Conservation (phyloP, 768 basidiomycete species). For the Naganishia vaughanmartiniae region DNA sequence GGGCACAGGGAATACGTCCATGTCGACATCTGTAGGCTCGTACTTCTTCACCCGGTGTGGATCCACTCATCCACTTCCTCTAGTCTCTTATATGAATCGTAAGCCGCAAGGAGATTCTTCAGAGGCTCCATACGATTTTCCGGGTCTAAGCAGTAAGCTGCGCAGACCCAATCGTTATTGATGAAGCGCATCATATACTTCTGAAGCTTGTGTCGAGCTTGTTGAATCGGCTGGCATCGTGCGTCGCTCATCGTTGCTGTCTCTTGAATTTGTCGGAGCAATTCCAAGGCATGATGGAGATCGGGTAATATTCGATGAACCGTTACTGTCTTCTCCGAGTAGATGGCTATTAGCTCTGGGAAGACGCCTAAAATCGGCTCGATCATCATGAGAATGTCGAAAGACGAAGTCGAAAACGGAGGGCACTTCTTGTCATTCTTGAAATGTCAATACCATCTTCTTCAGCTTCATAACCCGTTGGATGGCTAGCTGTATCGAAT, state of each 20-base stretch:
- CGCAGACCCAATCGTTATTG: constrained; percentile 8
- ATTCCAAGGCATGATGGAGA: background rate
- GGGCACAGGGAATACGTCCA: no score
- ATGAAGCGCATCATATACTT: constrained; percentile 7
- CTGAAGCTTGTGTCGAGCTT: background rate
- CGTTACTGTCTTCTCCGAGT: background rate
- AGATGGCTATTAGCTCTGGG: background rate
- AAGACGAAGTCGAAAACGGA: background rate
- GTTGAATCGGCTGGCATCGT: background rate
- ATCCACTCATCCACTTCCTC: no score
- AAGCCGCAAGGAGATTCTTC: background rate
- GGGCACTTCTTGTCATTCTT: background rate
- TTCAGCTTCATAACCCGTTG: background rate
- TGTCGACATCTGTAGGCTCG: no score
- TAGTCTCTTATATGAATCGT: background rate
- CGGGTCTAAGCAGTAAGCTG: constrained; percentile 1
- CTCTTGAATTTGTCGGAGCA: background rate
- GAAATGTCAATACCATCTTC: background rate
- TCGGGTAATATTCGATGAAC: constrained; percentile 1
- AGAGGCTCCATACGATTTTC: background rate
- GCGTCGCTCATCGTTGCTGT: background rate
- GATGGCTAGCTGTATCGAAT: constrained; percentile 3
- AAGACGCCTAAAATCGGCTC: background rate
- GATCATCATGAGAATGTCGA: constrained; percentile 5
- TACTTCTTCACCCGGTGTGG: no score